phyloP scores from a whole-genome alignment of 345 rosid species.

The Passiflora organensis region DNA sequence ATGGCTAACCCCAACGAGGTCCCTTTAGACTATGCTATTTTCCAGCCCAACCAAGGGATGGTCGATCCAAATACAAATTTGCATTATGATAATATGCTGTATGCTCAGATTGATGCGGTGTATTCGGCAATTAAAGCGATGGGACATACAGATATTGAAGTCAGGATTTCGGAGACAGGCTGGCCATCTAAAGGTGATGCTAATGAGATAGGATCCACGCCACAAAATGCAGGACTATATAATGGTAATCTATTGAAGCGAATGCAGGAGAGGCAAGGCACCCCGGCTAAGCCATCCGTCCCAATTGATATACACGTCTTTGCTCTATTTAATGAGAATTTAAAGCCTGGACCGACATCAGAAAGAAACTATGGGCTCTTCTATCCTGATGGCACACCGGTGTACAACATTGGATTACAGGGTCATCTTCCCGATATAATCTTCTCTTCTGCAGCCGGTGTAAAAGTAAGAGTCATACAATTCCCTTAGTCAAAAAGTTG shows the following conservation, averaged over 20 bases:
- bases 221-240: constrained; percentile 67
- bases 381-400: constrained; percentile 78
- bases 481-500: background rate
- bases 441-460: constrained; percentile 34
- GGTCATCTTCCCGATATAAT: constrained; percentile 52
- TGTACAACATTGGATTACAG: constrained; percentile 64
- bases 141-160: constrained; percentile 64
- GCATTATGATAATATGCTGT: constrained; percentile 86
- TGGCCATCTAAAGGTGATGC: constrained; percentile 94
- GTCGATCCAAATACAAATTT: constrained; percentile 55
- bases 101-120: constrained; percentile 89
- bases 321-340: constrained; percentile 85
- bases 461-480: constrained; percentile 31
- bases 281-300: constrained; percentile 74
- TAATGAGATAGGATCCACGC: constrained; percentile 67
- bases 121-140: constrained; percentile 66
- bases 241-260: constrained; percentile 58
- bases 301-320: constrained; percentile 67
- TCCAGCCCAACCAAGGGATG: constrained; percentile 69
- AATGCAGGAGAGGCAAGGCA: constrained; percentile 49
- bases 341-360: constrained; percentile 79
- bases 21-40: constrained; percentile 61
- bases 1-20: constrained; percentile 52
- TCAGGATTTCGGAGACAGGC: constrained; percentile 85
- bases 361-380: constrained; percentile 90